Base-by-base conservation (phyloP, 23 red algal genomes). In the Gracilariopsis chorda region DNA sequence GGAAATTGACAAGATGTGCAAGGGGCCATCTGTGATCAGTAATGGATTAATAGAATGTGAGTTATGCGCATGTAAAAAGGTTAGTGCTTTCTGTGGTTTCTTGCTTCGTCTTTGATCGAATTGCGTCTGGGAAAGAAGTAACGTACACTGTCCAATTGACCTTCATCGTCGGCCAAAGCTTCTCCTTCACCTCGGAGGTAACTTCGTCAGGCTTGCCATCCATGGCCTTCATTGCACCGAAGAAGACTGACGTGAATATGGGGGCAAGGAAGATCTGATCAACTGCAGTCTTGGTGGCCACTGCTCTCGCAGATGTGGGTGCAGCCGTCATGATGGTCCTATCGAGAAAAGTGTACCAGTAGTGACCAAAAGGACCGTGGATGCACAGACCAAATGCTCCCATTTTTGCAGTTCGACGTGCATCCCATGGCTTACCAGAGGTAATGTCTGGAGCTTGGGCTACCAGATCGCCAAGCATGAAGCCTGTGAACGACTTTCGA, bases 261-360 rank as follows among this genome's bases (percentile, higher is more conserved):
- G 97, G 97, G 8, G 97, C 97, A 80, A 88, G 96, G 20, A 99
- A 75, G 17, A 96, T 82, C 94, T 99, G 97, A 86, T 99, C 97
- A 39, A 99, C 90, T 8, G 84, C 97, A n/a, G 93, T 99, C 81
- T 99, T 99, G 48, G 88, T 52, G 28, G 88, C 93, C 43, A 99
- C 97, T 6, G 97, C 97, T 17, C 69, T 20, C 16, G 93, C 93
- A 2, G 78, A 89, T 2, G 90, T 99, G 6, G 92, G 90, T 28
- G 97, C 97, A 7, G 83, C 62, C 25, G 93, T 88, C 97, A 99
- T 99, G 63, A 99, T 60, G 39, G 93, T 94, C 43, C 93, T 62
- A 81, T 99, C 97, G 33, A 99, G 87, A 57, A 99, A 95, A 4
- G 83, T 65, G 58, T 99, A 99, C 97, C 97, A 99, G 77, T 99